Base-by-base conservation (phyloP, 257 asterid genomes). In the Orobanche coerulescens region DNA sequence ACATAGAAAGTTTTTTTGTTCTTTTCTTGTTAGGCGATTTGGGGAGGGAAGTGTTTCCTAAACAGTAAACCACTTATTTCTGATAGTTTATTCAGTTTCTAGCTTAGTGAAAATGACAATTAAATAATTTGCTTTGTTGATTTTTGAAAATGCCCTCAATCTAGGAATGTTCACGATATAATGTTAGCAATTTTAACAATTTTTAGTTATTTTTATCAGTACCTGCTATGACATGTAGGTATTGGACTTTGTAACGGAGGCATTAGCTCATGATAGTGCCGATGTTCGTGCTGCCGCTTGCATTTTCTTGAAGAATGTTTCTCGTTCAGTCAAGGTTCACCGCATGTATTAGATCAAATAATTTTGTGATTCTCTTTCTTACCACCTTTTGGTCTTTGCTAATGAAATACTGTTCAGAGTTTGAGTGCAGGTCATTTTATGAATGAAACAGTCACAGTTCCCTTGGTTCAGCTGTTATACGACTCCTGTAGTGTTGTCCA, bases 231-330 rank as follows among this genome's bases (percentile, higher is more conserved):
- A 11, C 24, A 53, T 81, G 72, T 79, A 93, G 98, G 97, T 77
- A 20, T 53, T 86, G 60, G 59, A 76, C 62, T 72, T 64, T 50
- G 75, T 84, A 47, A 73, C 67, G 20, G 84, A 83, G 57, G 87
- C 94, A 58, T 73, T 93, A 67, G 73, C 69, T 67, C 87, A 82
- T 68, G 91, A 84, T 66, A 81, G 72, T 58, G 72, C 86, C 74
- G 86, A 90, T 52, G 94, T 93, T 48, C 95, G 95, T 51, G 73
- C 77, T 79, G 98, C 98, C 43, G 84, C 97, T 62, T 89, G 95
- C 78, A 64, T 68, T 67, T 84, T 91, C 57, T 76, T 93, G 82
- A 89, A 78, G 82, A 87, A 80, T 64, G 79, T 83, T 67, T 78
- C 97, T 71, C 96, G 94, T 37, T 89, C 97, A 25, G 82, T 89